Evolutionary conservation across 2,329 filamentous ascomycete species (phyloP).

Genomic region (Colletotrichum ledebouriae): DNA sequence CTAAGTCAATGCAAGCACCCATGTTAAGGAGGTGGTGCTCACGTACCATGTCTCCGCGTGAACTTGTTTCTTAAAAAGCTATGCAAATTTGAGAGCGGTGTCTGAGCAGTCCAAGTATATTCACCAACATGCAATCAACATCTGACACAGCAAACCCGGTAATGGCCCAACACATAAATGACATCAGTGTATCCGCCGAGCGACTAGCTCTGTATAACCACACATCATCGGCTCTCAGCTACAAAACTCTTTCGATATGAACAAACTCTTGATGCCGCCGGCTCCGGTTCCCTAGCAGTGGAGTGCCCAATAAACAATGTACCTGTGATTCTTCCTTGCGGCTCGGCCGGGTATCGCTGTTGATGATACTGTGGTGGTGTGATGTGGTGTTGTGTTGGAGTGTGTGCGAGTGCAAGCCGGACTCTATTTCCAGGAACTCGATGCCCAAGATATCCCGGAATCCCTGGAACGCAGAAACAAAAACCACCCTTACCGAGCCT

Average conservation of each 20-base stretch:
- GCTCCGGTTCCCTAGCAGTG: not conserved
- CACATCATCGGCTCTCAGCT: slow-evolving; percentile 22
- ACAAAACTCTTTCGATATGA: slow-evolving; percentile 14
- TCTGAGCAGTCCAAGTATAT: too few relatives aligned
- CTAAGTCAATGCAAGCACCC: too few relatives aligned
- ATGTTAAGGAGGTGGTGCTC: too few relatives aligned
- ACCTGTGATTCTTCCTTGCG: slow-evolving; percentile 29
- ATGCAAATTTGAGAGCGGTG: too few relatives aligned
- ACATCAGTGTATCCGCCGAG: slow-evolving; percentile 18
- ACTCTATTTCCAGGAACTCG: slow-evolving; percentile 36
- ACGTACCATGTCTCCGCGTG: too few relatives aligned
- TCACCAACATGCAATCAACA: too few relatives aligned
- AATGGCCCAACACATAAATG: not conserved
- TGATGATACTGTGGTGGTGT: slow-evolving; percentile 40
- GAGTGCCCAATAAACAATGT: slow-evolving; percentile 34
- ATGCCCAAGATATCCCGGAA: slow-evolving; percentile 26
- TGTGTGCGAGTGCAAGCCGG: slow-evolving; percentile 31
- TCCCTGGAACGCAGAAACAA: slow-evolving; percentile 16
- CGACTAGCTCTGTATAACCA: slow-evolving; percentile 27
- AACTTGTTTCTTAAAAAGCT: too few relatives aligned
- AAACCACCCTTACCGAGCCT: slow-evolving; percentile 7
- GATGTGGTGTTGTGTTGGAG: slow-evolving; percentile 6
- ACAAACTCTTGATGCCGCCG: slow-evolving; percentile 10
- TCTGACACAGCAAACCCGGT: too few relatives aligned
- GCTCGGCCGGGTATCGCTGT: slow-evolving; percentile 38